Conservation (phyloP, 805 yeast species). For the Lipomyces spencermartinsiae region DNA sequence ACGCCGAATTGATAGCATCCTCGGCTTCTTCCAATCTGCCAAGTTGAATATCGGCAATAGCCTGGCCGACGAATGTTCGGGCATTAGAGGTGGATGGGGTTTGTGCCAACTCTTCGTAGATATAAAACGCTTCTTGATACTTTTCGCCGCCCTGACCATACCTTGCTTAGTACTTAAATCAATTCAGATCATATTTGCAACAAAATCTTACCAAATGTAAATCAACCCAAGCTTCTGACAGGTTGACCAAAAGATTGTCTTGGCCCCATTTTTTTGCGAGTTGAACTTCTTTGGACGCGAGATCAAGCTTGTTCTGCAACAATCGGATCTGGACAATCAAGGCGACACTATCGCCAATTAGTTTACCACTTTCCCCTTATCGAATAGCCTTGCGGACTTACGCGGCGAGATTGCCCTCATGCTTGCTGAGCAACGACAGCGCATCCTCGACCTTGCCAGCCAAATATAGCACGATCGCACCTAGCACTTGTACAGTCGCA, state of each 20-base stretch:
- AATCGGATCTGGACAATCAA: slow-evolving; percentile 49
- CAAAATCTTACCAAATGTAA: slow-evolving; percentile 49
- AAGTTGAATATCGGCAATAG: slow-evolving; percentile 78
- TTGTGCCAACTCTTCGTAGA: slow-evolving; percentile 76
- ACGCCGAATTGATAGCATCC: slow-evolving; percentile 55
- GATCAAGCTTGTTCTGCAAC: slow-evolving; percentile 51
- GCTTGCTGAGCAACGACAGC: slow-evolving; percentile 48
- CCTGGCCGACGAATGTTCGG: slow-evolving; percentile 65
- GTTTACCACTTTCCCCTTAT: not conserved
- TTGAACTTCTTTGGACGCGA: slow-evolving; percentile 56
- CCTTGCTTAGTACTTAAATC: not conserved
- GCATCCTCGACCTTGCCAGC: slow-evolving; percentile 54
- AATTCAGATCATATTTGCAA: slow-evolving; percentile 46
- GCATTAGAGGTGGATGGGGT: slow-evolving; percentile 55
- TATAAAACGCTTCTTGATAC: slow-evolving; percentile 52
- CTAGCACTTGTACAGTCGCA: slow-evolving; percentile 49
- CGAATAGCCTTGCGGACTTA: slow-evolving; percentile 13
- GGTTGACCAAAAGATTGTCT: slow-evolving; percentile 77
- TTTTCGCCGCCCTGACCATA: slow-evolving; percentile 43
- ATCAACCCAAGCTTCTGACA: slow-evolving; percentile 76
- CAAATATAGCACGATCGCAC: slow-evolving; percentile 52
- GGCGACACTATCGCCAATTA: slow-evolving; percentile 43
- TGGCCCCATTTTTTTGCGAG: slow-evolving; percentile 58
- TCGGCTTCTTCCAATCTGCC: slow-evolving; percentile 83
- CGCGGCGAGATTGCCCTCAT: slow-evolving; percentile 50